Percentiles rank a stretch among this genome's conserved stretches.
These are phyloP conservation scores for Sporothrix humicola DNA, from an alignment of 2,329 filamentous ascomycete species.

Conservation along the genomic window DNA sequence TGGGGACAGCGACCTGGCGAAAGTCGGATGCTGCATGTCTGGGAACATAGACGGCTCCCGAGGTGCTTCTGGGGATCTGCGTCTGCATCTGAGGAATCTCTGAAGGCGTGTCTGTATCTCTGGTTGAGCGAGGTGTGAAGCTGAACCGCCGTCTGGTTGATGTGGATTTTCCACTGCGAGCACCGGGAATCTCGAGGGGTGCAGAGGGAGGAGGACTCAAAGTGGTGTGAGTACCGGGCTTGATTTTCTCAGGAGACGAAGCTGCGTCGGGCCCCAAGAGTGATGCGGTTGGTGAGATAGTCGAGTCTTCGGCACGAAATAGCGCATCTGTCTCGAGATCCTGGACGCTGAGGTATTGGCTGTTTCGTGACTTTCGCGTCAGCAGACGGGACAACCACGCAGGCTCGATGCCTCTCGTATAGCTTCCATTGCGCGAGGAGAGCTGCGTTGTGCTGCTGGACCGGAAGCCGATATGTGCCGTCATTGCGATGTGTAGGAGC, in stretches of 20 bases:
- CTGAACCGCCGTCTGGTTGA: slow-evolving; percentile 14
- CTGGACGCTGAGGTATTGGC: neutral
- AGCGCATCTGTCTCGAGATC: neutral
- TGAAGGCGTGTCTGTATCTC: neutral
- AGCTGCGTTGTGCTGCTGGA: neutral
- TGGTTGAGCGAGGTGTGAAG: slow-evolving; percentile 8
- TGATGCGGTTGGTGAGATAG: no score
- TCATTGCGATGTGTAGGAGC: neutral
- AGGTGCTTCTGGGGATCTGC: no score
- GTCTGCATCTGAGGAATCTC: neutral
- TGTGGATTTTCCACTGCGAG: neutral
- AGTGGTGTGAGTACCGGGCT: neutral
- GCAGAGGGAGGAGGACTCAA: neutral
- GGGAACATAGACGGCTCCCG: slow-evolving; percentile 30
- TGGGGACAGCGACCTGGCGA: slow-evolving; percentile 26
- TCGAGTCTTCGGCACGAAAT: neutral
- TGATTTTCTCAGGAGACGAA: no score
- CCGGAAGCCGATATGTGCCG: neutral
- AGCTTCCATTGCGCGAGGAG: neutral
- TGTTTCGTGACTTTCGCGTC: neutral
- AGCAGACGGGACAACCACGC: slow-evolving; percentile 28
- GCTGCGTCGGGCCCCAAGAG: neutral
- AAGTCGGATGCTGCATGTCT: slow-evolving; percentile 36
- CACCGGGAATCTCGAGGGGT: neutral
- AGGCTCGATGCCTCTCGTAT: neutral